phyloP scores from a whole-genome alignment of 306 rosid species.

The Herpetospermum pedunculosum region DNA sequence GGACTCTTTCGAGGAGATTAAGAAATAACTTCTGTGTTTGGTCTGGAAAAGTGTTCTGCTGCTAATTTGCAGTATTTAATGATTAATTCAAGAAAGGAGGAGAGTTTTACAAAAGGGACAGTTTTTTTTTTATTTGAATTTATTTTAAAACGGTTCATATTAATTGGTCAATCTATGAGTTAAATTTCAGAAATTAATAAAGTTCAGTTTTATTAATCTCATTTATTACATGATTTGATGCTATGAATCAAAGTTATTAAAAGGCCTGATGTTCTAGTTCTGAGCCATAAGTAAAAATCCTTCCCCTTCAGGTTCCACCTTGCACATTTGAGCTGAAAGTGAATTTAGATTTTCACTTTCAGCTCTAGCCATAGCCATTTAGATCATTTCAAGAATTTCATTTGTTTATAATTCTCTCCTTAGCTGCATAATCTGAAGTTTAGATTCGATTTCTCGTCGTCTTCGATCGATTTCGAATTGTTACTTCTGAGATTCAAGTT shows the following conservation, averaged over 20 bases:
- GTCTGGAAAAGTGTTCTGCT: not conserved
- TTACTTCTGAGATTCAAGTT: slow-evolving; percentile 7
- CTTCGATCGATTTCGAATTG: not conserved
- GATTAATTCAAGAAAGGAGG: not conserved
- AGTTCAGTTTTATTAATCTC: not conserved
- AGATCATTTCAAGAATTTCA: not conserved
- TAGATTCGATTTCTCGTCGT: not conserved
- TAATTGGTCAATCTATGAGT: not conserved
- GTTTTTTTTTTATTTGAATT: not conserved
- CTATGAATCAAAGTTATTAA: not conserved
- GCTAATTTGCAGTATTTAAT: not conserved
- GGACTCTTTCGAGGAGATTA: no score
- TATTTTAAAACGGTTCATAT: not conserved
- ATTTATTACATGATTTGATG: slow-evolving; percentile 1
- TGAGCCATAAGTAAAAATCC: not conserved
- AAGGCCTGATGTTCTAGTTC: not conserved
- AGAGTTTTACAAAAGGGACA: not conserved
- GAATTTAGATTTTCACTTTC: slow-evolving; percentile 4
- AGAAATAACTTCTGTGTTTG: not conserved
- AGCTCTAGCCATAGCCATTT: not conserved
- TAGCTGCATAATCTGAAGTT: not conserved
- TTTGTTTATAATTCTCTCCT: not conserved
- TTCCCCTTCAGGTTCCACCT: not conserved
- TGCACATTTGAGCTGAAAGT: slow-evolving; percentile 8
- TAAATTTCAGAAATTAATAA: not conserved